Base-by-base conservation (phyloP, 257 asterid genomes). In the Rehmannia glutinosa region DNA sequence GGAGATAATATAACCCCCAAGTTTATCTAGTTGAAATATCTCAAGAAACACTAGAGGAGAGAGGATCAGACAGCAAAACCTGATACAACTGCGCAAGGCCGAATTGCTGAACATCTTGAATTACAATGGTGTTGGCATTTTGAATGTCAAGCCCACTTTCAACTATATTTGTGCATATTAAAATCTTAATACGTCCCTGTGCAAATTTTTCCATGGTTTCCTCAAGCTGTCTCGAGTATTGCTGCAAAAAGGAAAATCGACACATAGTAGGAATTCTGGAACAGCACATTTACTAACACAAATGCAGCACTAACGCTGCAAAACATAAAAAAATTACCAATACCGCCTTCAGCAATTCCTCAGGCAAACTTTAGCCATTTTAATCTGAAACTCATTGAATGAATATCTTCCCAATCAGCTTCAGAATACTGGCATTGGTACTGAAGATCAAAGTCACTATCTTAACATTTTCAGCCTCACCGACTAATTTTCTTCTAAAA, bases 121-220 rank as follows among this genome's bases (percentile, higher is more conserved):
- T 78, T 72, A 90, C 75, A 73, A 93, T 93, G 53, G 98, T 86
- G 82, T 93, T 93, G 12, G 97, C 97, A 49, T 93, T 90, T 83
- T 93, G 98, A 71, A 93, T 93, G 76, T 93, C 97, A 68, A 93
- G 96, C 79, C 98, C 98, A 75, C 98, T 93, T 80, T 93, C 98
- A 72, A 90, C 98, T 72, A 93, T 90, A 70, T 93, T 93, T 62
- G 98, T 93, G 88, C 98, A 93, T 71, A 93, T 83, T 71, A 93
- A 88, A 73, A 93, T 90, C 83, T 83, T 84, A 68, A 83, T 84
- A 33, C 82, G 82, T 39, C 98, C 98, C 56, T 47, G 84, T 10
- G 89, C 84, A 78, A 93, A 93, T 45, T 82, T 83, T 80, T 88
- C 97, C 98, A 93, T 93, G 60, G 97, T 93, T 72, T 90, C 94